Base-by-base conservation (phyloP, 2,329 filamentous ascomycete species). In the Nemania abortiva region DNA sequence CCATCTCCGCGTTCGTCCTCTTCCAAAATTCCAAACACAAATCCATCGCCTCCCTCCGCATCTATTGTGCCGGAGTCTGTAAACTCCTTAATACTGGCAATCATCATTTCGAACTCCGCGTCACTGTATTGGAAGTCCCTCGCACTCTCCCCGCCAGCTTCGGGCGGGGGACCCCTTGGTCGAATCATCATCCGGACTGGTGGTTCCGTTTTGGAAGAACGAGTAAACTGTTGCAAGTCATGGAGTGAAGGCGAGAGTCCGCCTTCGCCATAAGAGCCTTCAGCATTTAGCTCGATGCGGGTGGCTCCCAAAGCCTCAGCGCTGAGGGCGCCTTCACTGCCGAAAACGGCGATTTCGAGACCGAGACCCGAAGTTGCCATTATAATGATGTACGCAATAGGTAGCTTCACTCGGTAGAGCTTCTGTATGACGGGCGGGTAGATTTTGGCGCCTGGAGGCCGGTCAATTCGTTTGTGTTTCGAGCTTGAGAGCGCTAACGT, bases 311-410 rank as follows among this genome's bases (percentile, higher is more conserved):
- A 76, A 27, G 69, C 60, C 50, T 82, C 78, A 9, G 85, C 84
- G 10, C 73, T 68, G 42, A 78, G 72, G 39, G 83, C 85, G 5
- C 81, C 79, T 13, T 71, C 68, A 27, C 81, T 75, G 49, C 84
- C 84, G 77, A 89, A 89, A 73, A 87, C 82, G 64, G 87, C 86
- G 52, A 88, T 80, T 74, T 89, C 87, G 20, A 89, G 82, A 18
- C 78, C 78, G 42, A 76, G 62, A 22, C 3, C 7, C 11, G 53
- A 27, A 7, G 24, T 50, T 47, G 13, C 45, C 62, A 69, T 11
- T 50, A 34, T 24, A 13, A 3, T 11, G 10, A 29, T 49, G 18
- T 29, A 13, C 1, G 31, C 2, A 29, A 31, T 5, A 7, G 11
- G 18, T 11, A 11, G 9, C 37, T 42, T 42, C 13, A 3, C 13